Conservation (phyloP, 164 flowering plant species). For the Santalum album region DNA sequence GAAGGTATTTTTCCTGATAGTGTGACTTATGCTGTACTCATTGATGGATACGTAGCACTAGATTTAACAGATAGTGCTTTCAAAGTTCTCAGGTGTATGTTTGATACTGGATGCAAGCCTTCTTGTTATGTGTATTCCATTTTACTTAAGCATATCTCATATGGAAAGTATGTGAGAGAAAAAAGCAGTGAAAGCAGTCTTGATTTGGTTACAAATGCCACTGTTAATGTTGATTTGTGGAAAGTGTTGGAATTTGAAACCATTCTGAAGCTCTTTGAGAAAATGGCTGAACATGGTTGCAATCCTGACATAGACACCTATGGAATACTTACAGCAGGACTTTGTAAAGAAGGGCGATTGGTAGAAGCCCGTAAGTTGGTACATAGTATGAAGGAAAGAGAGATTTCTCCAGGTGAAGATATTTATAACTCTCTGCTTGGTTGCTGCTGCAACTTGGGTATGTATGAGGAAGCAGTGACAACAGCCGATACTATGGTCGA, state of each 20-base stretch:
- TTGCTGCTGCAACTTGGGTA: constrained; percentile 46
- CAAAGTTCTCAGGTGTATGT: constrained; percentile 54
- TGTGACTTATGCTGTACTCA: constrained; percentile 38
- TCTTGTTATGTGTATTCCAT: constrained; percentile 40
- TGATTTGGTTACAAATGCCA: constrained; percentile 14
- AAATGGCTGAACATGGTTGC: constrained; percentile 44
- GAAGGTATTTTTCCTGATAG: constrained; percentile 49
- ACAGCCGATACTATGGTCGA: constrained; percentile 41
- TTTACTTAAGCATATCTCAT: constrained; percentile 46
- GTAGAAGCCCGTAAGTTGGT: constrained; percentile 46
- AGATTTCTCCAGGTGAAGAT: constrained; percentile 43
- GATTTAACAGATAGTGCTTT: constrained; percentile 40
- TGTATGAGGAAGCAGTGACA: constrained; percentile 39
- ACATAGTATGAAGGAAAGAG: constrained; percentile 38
- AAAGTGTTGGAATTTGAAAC: constrained; percentile 40
- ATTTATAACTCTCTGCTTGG: constrained; percentile 41
- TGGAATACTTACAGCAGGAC: constrained; percentile 40
- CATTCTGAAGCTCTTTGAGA: constrained; percentile 29
- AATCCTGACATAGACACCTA: constrained; percentile 35
- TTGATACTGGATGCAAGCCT: constrained; percentile 49
- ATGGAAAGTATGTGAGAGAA: constrained; percentile 16
- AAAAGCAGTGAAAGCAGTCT: constrained; percentile 1
- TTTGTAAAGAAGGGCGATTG: constrained; percentile 50
- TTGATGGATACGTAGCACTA: constrained; percentile 49
- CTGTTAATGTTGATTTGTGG: constrained; percentile 42